phyloP scores from a whole-genome alignment of 1,284 basidiomycete species.

The Meripilus lineatus region DNA sequence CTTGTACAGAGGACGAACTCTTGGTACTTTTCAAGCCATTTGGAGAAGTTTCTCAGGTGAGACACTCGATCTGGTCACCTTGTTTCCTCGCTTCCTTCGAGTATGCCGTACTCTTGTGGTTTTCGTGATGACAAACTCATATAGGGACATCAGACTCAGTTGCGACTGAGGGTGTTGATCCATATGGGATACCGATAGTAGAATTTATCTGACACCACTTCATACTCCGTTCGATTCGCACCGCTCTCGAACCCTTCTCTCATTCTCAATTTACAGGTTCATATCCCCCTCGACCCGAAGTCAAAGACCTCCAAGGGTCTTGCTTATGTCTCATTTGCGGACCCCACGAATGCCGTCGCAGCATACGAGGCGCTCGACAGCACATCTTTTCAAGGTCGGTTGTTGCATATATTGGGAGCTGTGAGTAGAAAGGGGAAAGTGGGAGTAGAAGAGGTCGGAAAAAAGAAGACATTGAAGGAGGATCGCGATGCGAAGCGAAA shows the following conservation, averaged over 20 bases:
- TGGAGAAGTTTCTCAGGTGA: conserved; percentile 73
- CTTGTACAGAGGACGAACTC: conserved; percentile 75
- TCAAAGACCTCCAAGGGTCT: conserved; percentile 78
- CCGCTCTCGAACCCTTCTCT: conserved; percentile 6
- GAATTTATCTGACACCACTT: conserved; percentile 32
- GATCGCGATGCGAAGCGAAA: conserved; percentile 72
- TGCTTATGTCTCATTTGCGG: conserved; percentile 78
- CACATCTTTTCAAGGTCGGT: conserved; percentile 86
- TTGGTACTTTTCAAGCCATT: conserved; percentile 62
- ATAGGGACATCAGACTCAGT: conserved; percentile 44
- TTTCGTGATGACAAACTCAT: conserved; percentile 34
- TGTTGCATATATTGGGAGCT: conserved; percentile 87
- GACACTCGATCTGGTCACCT: conserved; percentile 18
- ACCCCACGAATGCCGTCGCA: conserved; percentile 62
- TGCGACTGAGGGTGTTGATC: conserved; percentile 48
- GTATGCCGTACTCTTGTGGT: conserved; percentile 3
- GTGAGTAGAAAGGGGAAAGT: conserved; percentile 57
- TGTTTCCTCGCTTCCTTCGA: conserved; percentile 6
- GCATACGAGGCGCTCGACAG: conserved; percentile 83
- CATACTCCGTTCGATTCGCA: conserved; percentile 9
- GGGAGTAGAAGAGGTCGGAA: conserved; percentile 37
- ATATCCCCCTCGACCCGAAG: conserved; percentile 71
- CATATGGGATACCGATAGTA: conserved; percentile 56
- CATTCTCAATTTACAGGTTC: conserved; percentile 48
- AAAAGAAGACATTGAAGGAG: conserved; percentile 59